phyloP scores from a whole-genome alignment of 306 rosid species.

The Malus sylvestris region DNA sequence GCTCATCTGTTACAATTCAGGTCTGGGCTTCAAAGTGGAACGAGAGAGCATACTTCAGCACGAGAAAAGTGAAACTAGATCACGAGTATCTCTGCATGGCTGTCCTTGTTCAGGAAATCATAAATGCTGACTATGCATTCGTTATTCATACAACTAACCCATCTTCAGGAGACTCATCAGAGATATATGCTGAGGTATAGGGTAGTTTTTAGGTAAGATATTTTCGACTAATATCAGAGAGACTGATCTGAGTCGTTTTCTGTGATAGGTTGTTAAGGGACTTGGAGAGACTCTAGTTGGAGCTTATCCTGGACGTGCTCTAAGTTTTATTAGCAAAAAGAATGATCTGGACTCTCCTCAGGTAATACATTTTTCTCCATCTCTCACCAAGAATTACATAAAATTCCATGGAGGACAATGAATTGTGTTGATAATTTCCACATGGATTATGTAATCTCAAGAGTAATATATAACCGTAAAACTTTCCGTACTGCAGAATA shows the following conservation, averaged over 20 bases:
- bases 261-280: constrained; percentile 83
- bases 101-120: constrained; percentile 94
- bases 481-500: background rate
- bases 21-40: constrained; percentile 99
- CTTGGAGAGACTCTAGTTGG: constrained; percentile 98
- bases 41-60: constrained; percentile 94
- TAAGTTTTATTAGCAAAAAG: constrained; percentile 88
- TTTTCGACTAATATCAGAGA: constrained; percentile 2
- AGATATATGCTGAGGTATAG: constrained; percentile 94
- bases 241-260: constrained; percentile 4
- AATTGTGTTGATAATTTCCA: background rate
- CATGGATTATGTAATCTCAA: background rate
- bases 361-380: constrained; percentile 36
- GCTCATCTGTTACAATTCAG: constrained; percentile 34
- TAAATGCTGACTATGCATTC: constrained; percentile 95
- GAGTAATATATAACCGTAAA: too few species aligned
- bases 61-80: constrained; percentile 82
- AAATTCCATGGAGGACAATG: background rate
- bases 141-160: constrained; percentile 97
- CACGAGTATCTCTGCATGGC: constrained; percentile 96
- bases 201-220: background rate
- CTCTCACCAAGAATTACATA: background rate
- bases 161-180: constrained; percentile 90
- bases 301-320: constrained; percentile 98
- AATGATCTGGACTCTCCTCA: constrained; percentile 68